phyloP scores from a whole-genome alignment of 768 basidiomycete species.

The Krasilnikovozyma curviuscula region DNA sequence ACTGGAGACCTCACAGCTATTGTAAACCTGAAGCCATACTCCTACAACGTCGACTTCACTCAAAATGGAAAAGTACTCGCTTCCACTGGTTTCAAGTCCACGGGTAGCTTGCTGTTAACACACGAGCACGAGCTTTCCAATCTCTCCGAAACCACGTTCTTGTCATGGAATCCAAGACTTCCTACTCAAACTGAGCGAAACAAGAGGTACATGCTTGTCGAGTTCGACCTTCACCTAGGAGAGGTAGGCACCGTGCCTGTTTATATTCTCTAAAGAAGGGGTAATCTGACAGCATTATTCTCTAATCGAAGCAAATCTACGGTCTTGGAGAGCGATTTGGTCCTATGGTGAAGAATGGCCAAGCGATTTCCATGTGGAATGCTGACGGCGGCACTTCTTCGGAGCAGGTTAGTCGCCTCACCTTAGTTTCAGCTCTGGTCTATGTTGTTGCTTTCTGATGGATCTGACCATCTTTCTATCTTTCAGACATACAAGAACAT shows the following conservation, averaged over 20 bases:
- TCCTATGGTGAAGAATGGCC: constrained; percentile 53
- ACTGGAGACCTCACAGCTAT: constrained; percentile 38
- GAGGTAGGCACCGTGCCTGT: constrained; percentile 2
- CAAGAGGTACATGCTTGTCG: no score
- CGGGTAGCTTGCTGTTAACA: not conserved
- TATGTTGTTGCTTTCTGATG: not conserved
- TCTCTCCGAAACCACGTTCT: not conserved
- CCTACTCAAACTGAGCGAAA: no score
- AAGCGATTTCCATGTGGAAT: constrained; percentile 45
- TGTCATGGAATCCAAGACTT: not conserved
- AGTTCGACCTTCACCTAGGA: not conserved
- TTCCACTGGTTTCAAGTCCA: not conserved
- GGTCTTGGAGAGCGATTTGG: constrained; percentile 60
- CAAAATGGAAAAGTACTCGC: not conserved
- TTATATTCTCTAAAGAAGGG: no score
- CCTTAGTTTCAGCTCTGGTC: not conserved
- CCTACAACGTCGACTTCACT: constrained; percentile 39
- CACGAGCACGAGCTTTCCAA: not conserved
- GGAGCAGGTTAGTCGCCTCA: no score
- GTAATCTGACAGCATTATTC: constrained; percentile 31
- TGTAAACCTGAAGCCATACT: constrained; percentile 34
- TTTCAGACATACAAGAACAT: constrained; percentile 22
- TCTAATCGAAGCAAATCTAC: constrained; percentile 49
- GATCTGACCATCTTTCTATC: not conserved
- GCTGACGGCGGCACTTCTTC: constrained; percentile 48